phyloP scores from a whole-genome alignment of 805 yeast genomes.

The Candida ovalis region DNA sequence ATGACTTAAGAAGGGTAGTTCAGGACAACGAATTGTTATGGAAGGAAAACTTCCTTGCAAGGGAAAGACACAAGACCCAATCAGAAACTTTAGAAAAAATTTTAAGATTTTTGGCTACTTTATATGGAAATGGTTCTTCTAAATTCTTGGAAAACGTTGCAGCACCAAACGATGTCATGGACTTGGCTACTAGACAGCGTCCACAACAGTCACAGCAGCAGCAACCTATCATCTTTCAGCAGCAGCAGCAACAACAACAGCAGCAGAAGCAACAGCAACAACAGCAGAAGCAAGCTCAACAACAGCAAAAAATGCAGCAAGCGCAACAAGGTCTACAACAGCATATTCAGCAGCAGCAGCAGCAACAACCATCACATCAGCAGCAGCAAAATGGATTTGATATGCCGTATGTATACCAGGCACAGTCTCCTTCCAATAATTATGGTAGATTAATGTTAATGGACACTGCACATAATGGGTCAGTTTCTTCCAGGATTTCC shows the following conservation, averaged over 20 bases:
- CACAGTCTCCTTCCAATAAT: conserved; percentile 10
- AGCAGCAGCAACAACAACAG: conserved; percentile 10
- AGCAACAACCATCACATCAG: conserved; percentile 3
- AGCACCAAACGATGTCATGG: conserved; percentile 16
- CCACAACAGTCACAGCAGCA: conserved; percentile 1
- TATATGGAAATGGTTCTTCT: conserved; percentile 64
- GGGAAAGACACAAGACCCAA: conserved; percentile 84
- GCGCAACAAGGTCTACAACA: conserved; percentile 2
- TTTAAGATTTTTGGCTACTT: conserved; percentile 77
- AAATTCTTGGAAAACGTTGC: conserved; percentile 27
- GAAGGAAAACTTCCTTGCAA: conserved; percentile 79
- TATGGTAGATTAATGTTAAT: conserved; percentile 26
- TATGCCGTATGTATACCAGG: conserved; percentile 13
- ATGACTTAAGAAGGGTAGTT: conserved; percentile 77
- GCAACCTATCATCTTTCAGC: conserved; percentile 1
- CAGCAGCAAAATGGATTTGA: conserved; percentile 6
- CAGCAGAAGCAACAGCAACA: conserved; percentile 6
- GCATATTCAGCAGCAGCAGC: conserved; percentile 3
- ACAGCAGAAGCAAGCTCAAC: conserved; percentile 7
- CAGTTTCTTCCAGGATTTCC: conserved; percentile 8
- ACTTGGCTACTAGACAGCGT: conserved; percentile 11
- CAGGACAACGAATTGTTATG: conserved; percentile 87
- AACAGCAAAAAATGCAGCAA: conserved; percentile 1
- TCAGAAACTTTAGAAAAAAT: conserved; percentile 86
- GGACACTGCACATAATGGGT: conserved; percentile 22